Evolutionary conservation across 768 basidiomycete species (phyloP).

Genomic region (Guyanaporus albipodus): DNA sequence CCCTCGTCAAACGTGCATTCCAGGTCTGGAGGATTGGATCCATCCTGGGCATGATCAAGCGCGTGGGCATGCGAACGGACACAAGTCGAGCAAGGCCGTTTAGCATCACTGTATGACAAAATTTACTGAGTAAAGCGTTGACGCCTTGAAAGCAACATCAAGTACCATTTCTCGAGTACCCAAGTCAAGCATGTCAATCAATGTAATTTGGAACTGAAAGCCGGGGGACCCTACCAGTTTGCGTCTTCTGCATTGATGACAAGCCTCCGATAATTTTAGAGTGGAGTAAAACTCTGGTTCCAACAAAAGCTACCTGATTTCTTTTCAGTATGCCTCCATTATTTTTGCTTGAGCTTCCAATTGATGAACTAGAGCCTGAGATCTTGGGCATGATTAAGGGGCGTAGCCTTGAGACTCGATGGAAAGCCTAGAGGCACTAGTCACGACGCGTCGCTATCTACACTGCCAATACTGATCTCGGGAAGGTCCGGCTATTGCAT

Average conservation of each 20-base stretch:
- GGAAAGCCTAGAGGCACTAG: not conserved
- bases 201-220: slow-evolving; percentile 3
- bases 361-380: slow-evolving; percentile 19
- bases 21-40: slow-evolving; percentile 46
- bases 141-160: slow-evolving; percentile 9
- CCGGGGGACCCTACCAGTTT: slow-evolving; percentile 52
- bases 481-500: too few relatives aligned
- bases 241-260: slow-evolving; percentile 62
- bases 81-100: slow-evolving; percentile 74
- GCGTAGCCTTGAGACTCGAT: not conserved
- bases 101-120: slow-evolving; percentile 53
- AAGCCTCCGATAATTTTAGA: slow-evolving; percentile 28
- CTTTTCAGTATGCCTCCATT: slow-evolving; percentile 15
- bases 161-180: slow-evolving; percentile 55
- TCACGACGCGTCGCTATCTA: too few relatives aligned
- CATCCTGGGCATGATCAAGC: slow-evolving; percentile 56
- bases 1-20: slow-evolving; percentile 80
- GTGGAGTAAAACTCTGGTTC: not conserved
- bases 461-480: too few relatives aligned
- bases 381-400: slow-evolving; percentile 42
- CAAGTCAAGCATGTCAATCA: slow-evolving; percentile 11
- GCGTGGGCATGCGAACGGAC: slow-evolving; percentile 72
- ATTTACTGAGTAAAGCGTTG: slow-evolving; percentile 3
- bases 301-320: slow-evolving; percentile 20
- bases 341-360: slow-evolving; percentile 1